Conservation (phyloP, 345 rosid genomes). For the Heritiera littoralis region DNA sequence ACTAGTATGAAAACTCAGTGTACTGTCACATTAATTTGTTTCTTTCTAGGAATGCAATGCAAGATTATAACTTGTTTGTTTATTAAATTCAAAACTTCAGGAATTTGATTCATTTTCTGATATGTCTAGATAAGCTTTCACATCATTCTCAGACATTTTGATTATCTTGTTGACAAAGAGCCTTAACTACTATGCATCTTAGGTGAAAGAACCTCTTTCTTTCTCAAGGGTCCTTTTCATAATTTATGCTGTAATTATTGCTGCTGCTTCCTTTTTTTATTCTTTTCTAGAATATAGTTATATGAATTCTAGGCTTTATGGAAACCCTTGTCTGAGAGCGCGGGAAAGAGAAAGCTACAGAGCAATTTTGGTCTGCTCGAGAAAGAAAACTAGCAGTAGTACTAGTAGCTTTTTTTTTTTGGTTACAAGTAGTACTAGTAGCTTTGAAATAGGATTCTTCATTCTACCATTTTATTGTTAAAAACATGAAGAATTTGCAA, state of each 20-base stretch:
- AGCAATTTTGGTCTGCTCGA: not conserved
- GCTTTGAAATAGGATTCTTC: not conserved
- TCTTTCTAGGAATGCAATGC: not conserved
- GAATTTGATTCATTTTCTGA: constrained; percentile 14
- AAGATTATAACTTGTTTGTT: not conserved
- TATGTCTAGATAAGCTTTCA: constrained; percentile 35
- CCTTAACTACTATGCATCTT: constrained; percentile 22
- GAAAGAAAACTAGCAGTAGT: not conserved
- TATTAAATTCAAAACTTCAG: constrained; percentile 9
- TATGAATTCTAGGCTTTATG: constrained; percentile 7
- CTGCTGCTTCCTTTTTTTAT: not conserved
- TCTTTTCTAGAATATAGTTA: constrained; percentile 15
- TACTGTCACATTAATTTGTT: not conserved
- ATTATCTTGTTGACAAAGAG: constrained; percentile 43
- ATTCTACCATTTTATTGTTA: not conserved
- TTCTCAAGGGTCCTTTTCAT: constrained; percentile 7
- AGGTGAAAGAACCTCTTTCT: constrained; percentile 23
- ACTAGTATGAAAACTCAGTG: not conserved
- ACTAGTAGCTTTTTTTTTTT: not conserved
- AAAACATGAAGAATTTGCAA: not conserved
- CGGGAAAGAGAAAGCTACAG: not conserved
- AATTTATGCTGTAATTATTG: constrained; percentile 18
- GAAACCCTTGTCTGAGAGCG: constrained; percentile 6
- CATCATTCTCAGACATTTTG: constrained; percentile 46
- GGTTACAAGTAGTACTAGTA: not conserved